Conservation (phyloP, 2,329 filamentous ascomycete species). For the Stemphylium vesicarium region DNA sequence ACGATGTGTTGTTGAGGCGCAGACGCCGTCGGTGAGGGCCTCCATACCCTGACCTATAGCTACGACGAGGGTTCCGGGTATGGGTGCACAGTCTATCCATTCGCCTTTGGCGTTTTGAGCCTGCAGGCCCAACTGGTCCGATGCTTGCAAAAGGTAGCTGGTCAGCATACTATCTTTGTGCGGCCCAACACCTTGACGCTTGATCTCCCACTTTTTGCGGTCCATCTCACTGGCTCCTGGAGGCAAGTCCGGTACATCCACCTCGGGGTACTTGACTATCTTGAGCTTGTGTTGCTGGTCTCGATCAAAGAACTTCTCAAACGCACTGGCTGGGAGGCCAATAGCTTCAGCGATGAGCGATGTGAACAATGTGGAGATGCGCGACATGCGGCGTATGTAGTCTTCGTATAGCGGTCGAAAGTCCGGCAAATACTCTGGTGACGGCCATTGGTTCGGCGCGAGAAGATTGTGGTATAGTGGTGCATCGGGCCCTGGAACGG, state of each 20-base stretch:
- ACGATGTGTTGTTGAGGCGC: constrained; percentile 79
- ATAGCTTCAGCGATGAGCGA: constrained; percentile 85
- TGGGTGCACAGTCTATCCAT: constrained; percentile 84
- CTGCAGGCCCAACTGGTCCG: constrained; percentile 76
- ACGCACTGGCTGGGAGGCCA: constrained; percentile 70
- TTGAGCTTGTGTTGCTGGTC: constrained; percentile 84
- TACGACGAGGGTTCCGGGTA: constrained; percentile 79
- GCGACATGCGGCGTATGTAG: constrained; percentile 78
- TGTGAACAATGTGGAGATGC: constrained; percentile 75
- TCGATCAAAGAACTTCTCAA: constrained; percentile 77
- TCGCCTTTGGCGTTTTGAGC: constrained; percentile 78
- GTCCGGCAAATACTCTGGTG: constrained; percentile 63
- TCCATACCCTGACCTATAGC: constrained; percentile 88
- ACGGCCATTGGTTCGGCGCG: constrained; percentile 81
- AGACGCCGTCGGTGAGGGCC: constrained; percentile 82
- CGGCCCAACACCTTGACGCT: constrained; percentile 70
- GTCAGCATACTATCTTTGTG: constrained; percentile 88
- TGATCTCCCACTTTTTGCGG: constrained; percentile 58
- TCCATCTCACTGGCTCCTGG: constrained; percentile 40
- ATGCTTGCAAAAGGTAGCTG: constrained; percentile 81
- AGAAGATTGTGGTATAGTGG: constrained; percentile 78
- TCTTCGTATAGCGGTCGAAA: constrained; percentile 74
- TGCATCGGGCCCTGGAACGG: constrained; percentile 65
- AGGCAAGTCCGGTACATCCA: constrained; percentile 42
- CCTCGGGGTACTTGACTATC: constrained; percentile 84